Evolutionary conservation across 164 flowering plant genomes (phyloP).

Genomic region (Platanus orientalis): DNA sequence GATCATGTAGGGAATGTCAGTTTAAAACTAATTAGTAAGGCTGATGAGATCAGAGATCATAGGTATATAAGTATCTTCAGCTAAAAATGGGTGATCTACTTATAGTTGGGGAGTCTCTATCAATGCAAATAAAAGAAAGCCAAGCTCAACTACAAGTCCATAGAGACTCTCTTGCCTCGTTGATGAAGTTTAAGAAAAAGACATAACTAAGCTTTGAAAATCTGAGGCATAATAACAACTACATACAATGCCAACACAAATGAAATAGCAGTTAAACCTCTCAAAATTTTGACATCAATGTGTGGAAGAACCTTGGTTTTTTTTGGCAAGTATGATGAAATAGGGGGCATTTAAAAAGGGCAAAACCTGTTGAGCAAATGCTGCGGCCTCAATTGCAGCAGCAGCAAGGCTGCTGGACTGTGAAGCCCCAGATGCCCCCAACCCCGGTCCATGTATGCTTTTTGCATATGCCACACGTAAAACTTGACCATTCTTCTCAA

Average conservation of each 20-base stretch:
- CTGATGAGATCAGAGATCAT: no score
- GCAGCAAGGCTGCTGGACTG: slow-evolving; percentile 83
- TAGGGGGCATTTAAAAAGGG: not conserved
- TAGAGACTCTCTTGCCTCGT: not conserved
- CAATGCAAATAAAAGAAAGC: not conserved
- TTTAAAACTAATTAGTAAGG: no score
- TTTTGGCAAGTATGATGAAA: no score
- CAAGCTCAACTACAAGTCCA: not conserved
- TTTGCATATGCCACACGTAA: slow-evolving; percentile 96
- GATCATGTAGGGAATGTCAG: no score
- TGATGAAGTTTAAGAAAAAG: no score
- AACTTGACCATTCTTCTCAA: slow-evolving; percentile 94
- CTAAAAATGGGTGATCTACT: no score
- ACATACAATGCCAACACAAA: no score
- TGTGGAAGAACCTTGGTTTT: not conserved
- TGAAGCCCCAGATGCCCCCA: slow-evolving; percentile 59
- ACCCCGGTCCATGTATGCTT: slow-evolving; percentile 86
- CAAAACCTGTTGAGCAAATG: slow-evolving; percentile 94
- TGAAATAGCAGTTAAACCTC: not conserved
- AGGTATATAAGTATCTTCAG: no score
- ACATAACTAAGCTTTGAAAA: no score
- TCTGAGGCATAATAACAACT: not conserved
- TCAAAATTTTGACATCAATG: not conserved
- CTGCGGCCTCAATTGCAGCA: slow-evolving; percentile 99
- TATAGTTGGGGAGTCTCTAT: not conserved